Base-by-base conservation (phyloP, 805 yeast genomes). In the Wickerhamiella occidentalis region DNA sequence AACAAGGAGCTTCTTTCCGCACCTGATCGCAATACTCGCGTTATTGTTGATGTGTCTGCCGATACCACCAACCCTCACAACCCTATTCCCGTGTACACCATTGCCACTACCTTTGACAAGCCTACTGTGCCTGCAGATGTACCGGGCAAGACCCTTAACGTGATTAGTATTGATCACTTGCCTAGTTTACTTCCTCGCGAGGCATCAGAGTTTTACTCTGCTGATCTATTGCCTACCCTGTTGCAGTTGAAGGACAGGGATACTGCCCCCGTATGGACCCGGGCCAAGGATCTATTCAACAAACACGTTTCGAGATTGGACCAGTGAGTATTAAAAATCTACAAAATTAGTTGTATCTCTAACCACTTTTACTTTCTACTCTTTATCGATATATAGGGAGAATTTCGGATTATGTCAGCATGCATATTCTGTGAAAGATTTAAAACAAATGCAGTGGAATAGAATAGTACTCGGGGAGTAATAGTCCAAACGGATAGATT, bases 31-130 rank as follows among this genome's bases (percentile, higher is more conserved):
- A 81, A 75, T 56, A 76, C 92, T 63, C 78, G 90, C 67, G 85
- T 94, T 15, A 86, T 92, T 53, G 96, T 92, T 48, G 99, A 92
- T 67, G 99, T 92, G 51, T 85, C 95, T 47, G 98, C 98, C 50
- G 99, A 92, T 70, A 92, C 97, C 44, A 92, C 98, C 49, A 92
- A 92, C 68, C 96, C 96, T 53, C 90, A 87, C 73, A 92, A 92
- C 71, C 99, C 99, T 51, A 77, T 92, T 52, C 98, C 99, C 54
- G 90, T 92, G 49, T 94, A 92, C 68, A 72, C 78, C 21, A 73
- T 85, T 56, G 94, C 95, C 51, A 90, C 98, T 25, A 87, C 82
- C 6, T 92, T 92, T 73, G 76, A 77, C 56, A 77, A 85, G 59
- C 99, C 98, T 56, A 88, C 96, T 2, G 96, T 85, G 42, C 66